A percentile compares a stretch with the other conserved stretches of the same genome.
phyloP scores from a whole-genome alignment of 2,329 filamentous ascomycete species.

The Metarhizium humberi region DNA sequence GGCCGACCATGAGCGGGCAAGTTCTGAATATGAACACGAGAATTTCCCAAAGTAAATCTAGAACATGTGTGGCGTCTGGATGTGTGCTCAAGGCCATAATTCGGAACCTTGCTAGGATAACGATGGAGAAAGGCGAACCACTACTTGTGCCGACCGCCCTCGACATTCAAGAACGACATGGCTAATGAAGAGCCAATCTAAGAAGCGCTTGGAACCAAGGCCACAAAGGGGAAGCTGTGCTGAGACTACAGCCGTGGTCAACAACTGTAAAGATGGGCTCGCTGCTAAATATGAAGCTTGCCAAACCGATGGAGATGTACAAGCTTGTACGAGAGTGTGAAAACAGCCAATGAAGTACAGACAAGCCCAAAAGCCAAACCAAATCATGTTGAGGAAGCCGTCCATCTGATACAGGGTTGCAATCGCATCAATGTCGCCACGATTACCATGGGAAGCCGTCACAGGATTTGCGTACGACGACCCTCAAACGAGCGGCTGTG shows the following conservation, averaged over 20 bases:
- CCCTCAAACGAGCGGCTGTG: slow-evolving; percentile 33
- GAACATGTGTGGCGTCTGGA: too few species aligned
- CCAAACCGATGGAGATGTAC: not conserved
- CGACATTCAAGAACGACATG: not conserved
- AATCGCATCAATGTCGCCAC: slow-evolving; percentile 23
- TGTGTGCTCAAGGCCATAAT: too few species aligned
- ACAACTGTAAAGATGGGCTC: too few species aligned
- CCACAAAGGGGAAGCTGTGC: not conserved
- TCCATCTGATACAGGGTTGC: not conserved
- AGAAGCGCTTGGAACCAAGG: not conserved
- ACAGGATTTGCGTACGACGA: slow-evolving; percentile 22
- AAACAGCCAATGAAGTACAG: too few species aligned
- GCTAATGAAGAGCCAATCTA: too few species aligned
- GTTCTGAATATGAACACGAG: not conserved
- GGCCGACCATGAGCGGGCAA: not conserved
- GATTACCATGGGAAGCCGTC: slow-evolving; percentile 33
- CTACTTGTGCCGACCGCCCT: not conserved
- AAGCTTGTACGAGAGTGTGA: too few species aligned
- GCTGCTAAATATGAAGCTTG: too few species aligned
- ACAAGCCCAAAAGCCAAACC: too few species aligned
- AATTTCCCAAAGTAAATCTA: not conserved
- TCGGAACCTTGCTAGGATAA: too few species aligned
- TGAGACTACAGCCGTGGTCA: too few species aligned
- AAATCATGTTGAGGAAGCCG: not conserved
- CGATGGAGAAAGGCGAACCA: not conserved